Conservation (phyloP, 75 land plant species). For the Cryptomeria japonica region DNA sequence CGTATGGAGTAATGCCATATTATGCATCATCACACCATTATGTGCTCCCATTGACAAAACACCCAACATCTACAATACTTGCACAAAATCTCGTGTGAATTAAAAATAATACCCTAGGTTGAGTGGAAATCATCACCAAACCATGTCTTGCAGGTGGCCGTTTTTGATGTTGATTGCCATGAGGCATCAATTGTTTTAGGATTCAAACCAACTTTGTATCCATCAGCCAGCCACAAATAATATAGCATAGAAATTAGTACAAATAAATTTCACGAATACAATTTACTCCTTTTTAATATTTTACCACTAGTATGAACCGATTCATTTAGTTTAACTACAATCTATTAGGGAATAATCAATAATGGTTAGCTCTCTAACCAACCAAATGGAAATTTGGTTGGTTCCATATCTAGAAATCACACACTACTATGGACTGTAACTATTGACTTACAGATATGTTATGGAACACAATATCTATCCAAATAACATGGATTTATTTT, state of each 20-base stretch:
- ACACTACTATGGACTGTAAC: not conserved
- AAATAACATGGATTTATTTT: not conserved
- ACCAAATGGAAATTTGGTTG: not conserved
- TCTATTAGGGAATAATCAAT: not conserved
- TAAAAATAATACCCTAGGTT: not conserved
- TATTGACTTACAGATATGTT: not conserved
- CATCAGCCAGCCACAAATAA: not conserved
- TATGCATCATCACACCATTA: not conserved
- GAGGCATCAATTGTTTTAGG: not conserved
- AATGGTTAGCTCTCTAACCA: not conserved
- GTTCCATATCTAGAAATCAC: not conserved
- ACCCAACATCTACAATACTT: not conserved
- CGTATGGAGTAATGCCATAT: not conserved
- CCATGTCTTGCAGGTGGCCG: not conserved
- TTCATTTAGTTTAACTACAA: not conserved
- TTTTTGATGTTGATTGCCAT: not conserved
- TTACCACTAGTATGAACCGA: not conserved
- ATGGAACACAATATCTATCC: too few species aligned
- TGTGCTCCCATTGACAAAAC: not conserved
- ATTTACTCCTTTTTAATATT: not conserved
- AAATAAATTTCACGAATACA: not conserved
- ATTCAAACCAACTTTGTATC: not conserved
- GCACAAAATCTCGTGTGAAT: not conserved
- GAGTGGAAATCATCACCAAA: not conserved
- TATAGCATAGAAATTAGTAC: not conserved